Evolutionary conservation across 352 stramenopile species (phyloP).

Genomic region (Phytopythium helicoides): DNA sequence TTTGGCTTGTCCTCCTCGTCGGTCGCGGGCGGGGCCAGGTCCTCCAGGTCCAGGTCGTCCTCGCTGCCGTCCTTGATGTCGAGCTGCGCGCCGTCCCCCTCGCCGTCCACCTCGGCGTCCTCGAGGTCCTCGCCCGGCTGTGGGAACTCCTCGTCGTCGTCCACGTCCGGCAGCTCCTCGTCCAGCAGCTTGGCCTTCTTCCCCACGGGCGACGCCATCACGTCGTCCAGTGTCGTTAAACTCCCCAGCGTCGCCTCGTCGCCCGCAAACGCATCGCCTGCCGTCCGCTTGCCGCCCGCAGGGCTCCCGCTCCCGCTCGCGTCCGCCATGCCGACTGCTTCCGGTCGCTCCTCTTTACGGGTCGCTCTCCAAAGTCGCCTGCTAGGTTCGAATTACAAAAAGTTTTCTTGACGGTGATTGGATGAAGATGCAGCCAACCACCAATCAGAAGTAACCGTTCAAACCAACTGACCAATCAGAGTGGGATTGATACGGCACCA

Average conservation of each 20-base stretch:
- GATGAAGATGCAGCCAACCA: no score
- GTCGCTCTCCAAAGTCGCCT: no score
- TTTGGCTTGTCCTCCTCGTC: conserved; percentile 10
- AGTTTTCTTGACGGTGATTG: neutral
- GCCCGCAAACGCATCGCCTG: conserved; percentile 22
- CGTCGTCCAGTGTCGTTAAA: conserved; percentile 63
- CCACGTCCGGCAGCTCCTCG: conserved; percentile 42
- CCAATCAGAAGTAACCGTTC: no score
- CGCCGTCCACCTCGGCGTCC: conserved; percentile 19
- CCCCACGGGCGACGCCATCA: conserved; percentile 40
- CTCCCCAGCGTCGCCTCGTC: conserved; percentile 20
- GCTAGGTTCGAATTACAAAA: no score
- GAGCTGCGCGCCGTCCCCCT: conserved; percentile 14
- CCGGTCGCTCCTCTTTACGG: no score
- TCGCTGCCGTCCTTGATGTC: conserved; percentile 6
- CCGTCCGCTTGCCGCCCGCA: conserved; percentile 19
- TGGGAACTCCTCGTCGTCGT: conserved; percentile 40
- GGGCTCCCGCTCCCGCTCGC: neutral
- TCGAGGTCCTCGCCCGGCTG: conserved; percentile 13
- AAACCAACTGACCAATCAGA: no score
- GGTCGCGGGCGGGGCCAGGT: conserved; percentile 13
- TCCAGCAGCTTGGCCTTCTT: conserved; percentile 54
- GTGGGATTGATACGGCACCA: no score
- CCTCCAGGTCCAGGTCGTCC: conserved; percentile 8
- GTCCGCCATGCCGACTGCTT: conserved; percentile 6